Percentiles rank a stretch among this genome's conserved stretches.
These are phyloP conservation scores for Aspergillus affinis DNA, from an alignment of 495 filamentous ascomycete species.

Conservation along the genomic window DNA sequence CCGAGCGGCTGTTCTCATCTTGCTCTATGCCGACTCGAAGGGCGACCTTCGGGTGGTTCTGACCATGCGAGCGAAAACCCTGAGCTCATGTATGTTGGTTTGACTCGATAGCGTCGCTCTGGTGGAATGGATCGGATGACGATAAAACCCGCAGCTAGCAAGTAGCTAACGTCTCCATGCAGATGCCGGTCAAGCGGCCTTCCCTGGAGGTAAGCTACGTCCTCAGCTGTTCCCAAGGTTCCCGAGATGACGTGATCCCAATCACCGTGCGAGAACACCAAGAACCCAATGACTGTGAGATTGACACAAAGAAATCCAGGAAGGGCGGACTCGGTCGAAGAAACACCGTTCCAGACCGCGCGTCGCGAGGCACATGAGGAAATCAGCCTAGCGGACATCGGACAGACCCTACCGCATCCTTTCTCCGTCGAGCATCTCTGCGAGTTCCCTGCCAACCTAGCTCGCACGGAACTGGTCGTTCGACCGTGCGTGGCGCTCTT, in stretches of 20 bases:
- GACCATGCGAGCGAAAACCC: conserved; percentile 75
- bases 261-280: too few relatives aligned
- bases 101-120: background rate
- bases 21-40: conserved; percentile 76
- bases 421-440: conserved; percentile 83
- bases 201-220: conserved; percentile 69
- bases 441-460: conserved; percentile 75
- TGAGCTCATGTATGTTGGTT: conserved; percentile 56
- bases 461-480: conserved; percentile 77
- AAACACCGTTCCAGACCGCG: conserved; percentile 69
- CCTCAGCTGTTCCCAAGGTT: too few relatives aligned
- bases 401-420: conserved; percentile 60
- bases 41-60: conserved; percentile 81
- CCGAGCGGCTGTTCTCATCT: conserved; percentile 78
- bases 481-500: conserved; percentile 84
- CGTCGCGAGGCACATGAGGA: conserved; percentile 88
- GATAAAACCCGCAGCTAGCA: background rate
- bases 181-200: conserved; percentile 77
- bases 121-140: background rate
- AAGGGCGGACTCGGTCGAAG: conserved; percentile 48
- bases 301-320: conserved; percentile 22
- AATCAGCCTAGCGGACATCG: conserved; percentile 76
- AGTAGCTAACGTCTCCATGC: background rate
- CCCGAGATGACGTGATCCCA: too few relatives aligned
- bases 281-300: too few relatives aligned